phyloP scores from a whole-genome alignment of 495 filamentous ascomycete genomes.

The Podospora pseudoanserina region DNA sequence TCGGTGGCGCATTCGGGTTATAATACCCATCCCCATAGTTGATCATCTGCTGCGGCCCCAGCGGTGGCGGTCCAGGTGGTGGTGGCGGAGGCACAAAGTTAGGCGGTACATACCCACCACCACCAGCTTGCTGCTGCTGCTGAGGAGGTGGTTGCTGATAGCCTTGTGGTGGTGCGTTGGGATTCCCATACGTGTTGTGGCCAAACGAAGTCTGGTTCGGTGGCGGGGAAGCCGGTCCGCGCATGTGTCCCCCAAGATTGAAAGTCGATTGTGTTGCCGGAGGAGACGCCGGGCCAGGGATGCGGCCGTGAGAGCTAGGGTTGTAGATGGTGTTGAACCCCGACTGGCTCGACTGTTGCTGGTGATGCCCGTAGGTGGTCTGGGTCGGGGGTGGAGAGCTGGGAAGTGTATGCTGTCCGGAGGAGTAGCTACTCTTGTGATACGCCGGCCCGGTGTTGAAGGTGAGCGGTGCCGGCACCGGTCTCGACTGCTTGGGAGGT shows the following conservation, averaged over 20 bases:
- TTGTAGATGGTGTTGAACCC: slow-evolving; percentile 37
- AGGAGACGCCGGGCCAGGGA: slow-evolving; percentile 47
- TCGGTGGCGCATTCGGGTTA: slow-evolving; percentile 17
- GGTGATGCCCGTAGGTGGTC: slow-evolving; percentile 38
- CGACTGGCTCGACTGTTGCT: slow-evolving; percentile 16
- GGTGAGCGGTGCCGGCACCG: slow-evolving; percentile 42
- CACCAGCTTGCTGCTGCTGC: slow-evolving; percentile 32
- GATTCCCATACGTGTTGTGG: slow-evolving; percentile 48
- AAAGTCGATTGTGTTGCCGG: slow-evolving; percentile 46
- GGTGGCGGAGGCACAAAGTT: slow-evolving; percentile 92
- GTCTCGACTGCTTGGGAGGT: slow-evolving; percentile 46
- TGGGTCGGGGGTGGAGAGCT: slow-evolving; percentile 50
- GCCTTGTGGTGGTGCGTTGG: slow-evolving; percentile 28
- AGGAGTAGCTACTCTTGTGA: slow-evolving; percentile 37
- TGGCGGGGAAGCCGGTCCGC: slow-evolving; percentile 51
- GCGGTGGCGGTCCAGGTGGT: slow-evolving; percentile 74
- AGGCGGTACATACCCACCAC: slow-evolving; percentile 54
- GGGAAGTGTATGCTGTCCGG: slow-evolving; percentile 28
- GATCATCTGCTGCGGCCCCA: slow-evolving; percentile 64
- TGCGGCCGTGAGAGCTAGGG: slow-evolving; percentile 47
- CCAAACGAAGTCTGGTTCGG: slow-evolving; percentile 49
- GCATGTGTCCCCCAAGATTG: slow-evolving; percentile 38
- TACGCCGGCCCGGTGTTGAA: slow-evolving; percentile 44
- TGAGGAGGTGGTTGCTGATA: slow-evolving; percentile 23
- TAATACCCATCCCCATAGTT: slow-evolving; percentile 45